These are phyloP conservation scores for Aspergillus sp. DNA, from an alignment of 2,329 filamentous ascomycete species.

Conservation along the genomic window DNA sequence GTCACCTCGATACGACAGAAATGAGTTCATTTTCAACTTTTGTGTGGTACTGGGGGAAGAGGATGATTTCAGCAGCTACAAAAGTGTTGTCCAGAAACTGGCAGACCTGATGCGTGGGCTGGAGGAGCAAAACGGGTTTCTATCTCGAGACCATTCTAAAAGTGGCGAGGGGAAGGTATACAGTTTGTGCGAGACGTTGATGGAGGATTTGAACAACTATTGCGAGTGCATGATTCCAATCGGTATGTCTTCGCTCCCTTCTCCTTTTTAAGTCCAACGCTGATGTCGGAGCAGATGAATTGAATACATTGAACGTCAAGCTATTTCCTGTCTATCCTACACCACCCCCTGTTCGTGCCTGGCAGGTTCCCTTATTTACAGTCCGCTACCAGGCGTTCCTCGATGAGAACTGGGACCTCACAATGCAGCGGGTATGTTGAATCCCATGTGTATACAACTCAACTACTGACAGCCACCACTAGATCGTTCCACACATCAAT, in stretches of 20 bases:
- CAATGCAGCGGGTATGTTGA: slow-evolving; percentile 48
- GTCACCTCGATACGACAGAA: slow-evolving; percentile 78
- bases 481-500: slow-evolving; percentile 83
- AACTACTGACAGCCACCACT: neutral
- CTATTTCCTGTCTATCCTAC: slow-evolving; percentile 80
- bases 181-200: slow-evolving; percentile 77
- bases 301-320: slow-evolving; percentile 95
- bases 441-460: neutral
- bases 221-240: slow-evolving; percentile 98
- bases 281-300: slow-evolving; percentile 62
- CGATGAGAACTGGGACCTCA: slow-evolving; percentile 57
- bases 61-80: slow-evolving; percentile 73
- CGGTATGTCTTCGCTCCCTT: slow-evolving; percentile 56
- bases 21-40: slow-evolving; percentile 99
- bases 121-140: slow-evolving; percentile 85
- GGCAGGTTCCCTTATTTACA: slow-evolving; percentile 83
- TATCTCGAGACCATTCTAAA: slow-evolving; percentile 52
- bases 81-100: slow-evolving; percentile 80
- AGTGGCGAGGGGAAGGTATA: slow-evolving; percentile 54
- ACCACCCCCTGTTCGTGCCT: slow-evolving; percentile 75
- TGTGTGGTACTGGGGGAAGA: slow-evolving; percentile 74
- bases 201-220: slow-evolving; percentile 95
- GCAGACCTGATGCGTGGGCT: slow-evolving; percentile 83
- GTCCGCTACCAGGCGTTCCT: slow-evolving; percentile 55
- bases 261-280: slow-evolving; percentile 12